Percentiles rank a stretch among this genome's conserved stretches.
Evolutionary conservation across 2,329 filamentous ascomycete genomes (phyloP).

Genomic region (Aspergillus intermedius): DNA sequence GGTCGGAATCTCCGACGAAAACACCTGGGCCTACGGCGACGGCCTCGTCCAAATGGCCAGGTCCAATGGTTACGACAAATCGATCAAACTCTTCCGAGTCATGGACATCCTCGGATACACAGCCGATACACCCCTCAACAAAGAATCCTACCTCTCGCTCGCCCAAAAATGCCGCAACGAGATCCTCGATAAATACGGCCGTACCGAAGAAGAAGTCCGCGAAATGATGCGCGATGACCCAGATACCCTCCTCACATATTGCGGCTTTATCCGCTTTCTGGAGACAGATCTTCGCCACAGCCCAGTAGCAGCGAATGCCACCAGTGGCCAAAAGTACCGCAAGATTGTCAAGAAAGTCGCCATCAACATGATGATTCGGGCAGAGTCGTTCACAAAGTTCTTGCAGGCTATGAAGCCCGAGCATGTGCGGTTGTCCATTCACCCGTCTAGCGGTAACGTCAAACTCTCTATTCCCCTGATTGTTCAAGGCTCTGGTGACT

Average conservation of each 20-base stretch:
- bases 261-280: constrained; percentile 23
- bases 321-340: background rate
- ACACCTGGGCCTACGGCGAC: constrained; percentile 38
- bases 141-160: no score
- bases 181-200: no score
- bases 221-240: no score
- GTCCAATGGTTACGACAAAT: constrained; percentile 14
- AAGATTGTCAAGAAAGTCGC: constrained; percentile 14
- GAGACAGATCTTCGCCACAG: constrained; percentile 19
- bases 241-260: constrained; percentile 23
- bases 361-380: constrained; percentile 21
- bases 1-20: constrained; percentile 35
- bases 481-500: constrained; percentile 14
- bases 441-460: constrained; percentile 20
- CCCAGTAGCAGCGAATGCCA: constrained; percentile 1
- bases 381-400: constrained; percentile 22
- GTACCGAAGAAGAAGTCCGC: no score
- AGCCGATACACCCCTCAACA: no score
- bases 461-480: constrained; percentile 22
- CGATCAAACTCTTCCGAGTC: no score
- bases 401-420: constrained; percentile 21
- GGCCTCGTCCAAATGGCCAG: constrained; percentile 30
- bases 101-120: no score
- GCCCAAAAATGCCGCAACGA: no score
- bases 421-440: constrained; percentile 25